These are phyloP conservation scores for Suillus sp. DNA, from an alignment of 768 basidiomycete genomes.

Conservation along the genomic window DNA sequence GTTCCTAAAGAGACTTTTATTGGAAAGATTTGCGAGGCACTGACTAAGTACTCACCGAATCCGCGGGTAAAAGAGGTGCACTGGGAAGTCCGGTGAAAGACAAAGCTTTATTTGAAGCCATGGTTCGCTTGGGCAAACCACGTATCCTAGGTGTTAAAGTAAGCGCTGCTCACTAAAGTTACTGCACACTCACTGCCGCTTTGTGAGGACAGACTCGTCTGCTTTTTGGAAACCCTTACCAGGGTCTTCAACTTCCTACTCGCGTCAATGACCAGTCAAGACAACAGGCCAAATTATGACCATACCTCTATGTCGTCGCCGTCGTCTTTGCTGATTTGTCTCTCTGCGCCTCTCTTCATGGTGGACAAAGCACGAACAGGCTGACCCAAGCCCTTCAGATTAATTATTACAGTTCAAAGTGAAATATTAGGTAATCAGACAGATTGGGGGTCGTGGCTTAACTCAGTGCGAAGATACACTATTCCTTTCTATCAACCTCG, in stretches of 20 bases:
- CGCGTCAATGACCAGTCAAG: slow-evolving; percentile 8
- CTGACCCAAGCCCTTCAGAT: not conserved
- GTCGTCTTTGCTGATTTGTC: slow-evolving; percentile 63
- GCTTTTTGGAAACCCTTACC: slow-evolving; percentile 58
- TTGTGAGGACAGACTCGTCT: slow-evolving; percentile 54
- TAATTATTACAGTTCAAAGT: slow-evolving; percentile 11
- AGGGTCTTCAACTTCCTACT: slow-evolving; percentile 44
- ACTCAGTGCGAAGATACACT: not conserved
- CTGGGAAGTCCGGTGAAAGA: slow-evolving; percentile 29
- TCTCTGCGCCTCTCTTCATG: slow-evolving; percentile 81
- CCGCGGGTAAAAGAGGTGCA: slow-evolving; percentile 26
- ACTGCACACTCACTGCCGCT: slow-evolving; percentile 51
- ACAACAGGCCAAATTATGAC: not conserved
- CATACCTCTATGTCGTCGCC: slow-evolving; percentile 39
- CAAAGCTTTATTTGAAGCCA: slow-evolving; percentile 23
- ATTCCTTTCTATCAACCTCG: slow-evolving; percentile 11
- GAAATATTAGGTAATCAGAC: slow-evolving; percentile 25
- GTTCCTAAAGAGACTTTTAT: slow-evolving; percentile 20
- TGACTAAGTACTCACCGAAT: slow-evolving; percentile 30
- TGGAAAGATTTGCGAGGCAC: slow-evolving; percentile 18
- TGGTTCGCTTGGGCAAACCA: slow-evolving; percentile 57
- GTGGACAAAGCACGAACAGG: slow-evolving; percentile 15
- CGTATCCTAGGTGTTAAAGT: slow-evolving; percentile 52
- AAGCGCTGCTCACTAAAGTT: not conserved
- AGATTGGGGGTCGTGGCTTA: slow-evolving; percentile 19